phyloP scores from a whole-genome alignment of 2,329 filamentous ascomycete genomes.

The Hirsutella rhossiliensis region DNA sequence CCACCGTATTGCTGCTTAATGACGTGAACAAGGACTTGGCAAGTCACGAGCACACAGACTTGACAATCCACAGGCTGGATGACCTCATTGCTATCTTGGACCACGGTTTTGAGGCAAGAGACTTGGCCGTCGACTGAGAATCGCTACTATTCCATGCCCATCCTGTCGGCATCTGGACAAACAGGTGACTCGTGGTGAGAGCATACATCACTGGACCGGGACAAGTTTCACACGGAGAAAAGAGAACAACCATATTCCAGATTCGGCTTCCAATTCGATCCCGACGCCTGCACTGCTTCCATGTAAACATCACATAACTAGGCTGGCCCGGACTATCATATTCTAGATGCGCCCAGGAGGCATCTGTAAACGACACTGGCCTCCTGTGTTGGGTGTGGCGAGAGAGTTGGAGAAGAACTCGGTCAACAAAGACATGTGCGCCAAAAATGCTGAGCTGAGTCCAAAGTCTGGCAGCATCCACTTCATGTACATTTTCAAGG shows the following conservation, averaged over 20 bases:
- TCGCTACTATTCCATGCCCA: background rate
- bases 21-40: constrained; percentile 63
- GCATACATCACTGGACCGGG: background rate
- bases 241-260: background rate
- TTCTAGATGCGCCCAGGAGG: background rate
- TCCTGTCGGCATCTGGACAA: background rate
- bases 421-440: background rate
- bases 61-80: constrained; percentile 60
- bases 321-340: background rate
- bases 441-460: background rate
- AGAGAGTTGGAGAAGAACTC: background rate
- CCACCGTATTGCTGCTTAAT: constrained; percentile 80
- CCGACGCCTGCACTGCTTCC: constrained; percentile 9
- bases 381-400: no score
- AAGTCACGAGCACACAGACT: constrained; percentile 63
- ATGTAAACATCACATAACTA: constrained; percentile 4
- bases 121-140: constrained; percentile 6
- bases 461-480: background rate
- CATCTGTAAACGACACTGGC: background rate
- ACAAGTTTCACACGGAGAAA: background rate
- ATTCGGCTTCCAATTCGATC: constrained; percentile 10
- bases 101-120: constrained; percentile 52
- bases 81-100: constrained; percentile 68
- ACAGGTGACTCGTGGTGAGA: background rate
- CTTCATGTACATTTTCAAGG: background rate